phyloP scores from a whole-genome alignment of 2,329 filamentous ascomycete species.

The Curvularia sp. region DNA sequence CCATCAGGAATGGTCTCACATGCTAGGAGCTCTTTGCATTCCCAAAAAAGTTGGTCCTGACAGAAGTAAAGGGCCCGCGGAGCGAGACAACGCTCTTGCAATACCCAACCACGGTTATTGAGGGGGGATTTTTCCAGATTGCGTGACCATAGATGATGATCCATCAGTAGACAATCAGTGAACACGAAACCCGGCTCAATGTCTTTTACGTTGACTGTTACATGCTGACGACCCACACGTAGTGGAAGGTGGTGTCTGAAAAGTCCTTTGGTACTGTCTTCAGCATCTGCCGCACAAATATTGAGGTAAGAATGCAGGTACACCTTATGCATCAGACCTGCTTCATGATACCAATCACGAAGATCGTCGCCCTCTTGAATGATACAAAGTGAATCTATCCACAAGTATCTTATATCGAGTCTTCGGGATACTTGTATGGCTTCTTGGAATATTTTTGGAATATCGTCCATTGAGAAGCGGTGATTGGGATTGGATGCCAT shows the following conservation, averaged over 20 bases:
- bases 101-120: constrained; percentile 18
- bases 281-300: constrained; percentile 12
- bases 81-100: constrained; percentile 26
- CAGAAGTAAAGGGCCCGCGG: constrained; percentile 27
- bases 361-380: constrained; percentile 5
- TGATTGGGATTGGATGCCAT: background rate
- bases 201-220: background rate
- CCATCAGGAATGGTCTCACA: constrained; percentile 16
- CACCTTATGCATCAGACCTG: constrained; percentile 16
- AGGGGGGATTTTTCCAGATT: background rate
- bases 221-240: background rate
- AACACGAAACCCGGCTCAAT: background rate
- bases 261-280: constrained; percentile 12
- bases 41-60: constrained; percentile 26
- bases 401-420: constrained; percentile 26
- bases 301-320: constrained; percentile 18
- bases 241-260: constrained; percentile 5
- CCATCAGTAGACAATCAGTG: background rate
- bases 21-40: constrained; percentile 17
- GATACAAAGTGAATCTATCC: constrained; percentile 27
- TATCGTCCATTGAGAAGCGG: constrained; percentile 2
- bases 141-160: background rate
- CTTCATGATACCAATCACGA: constrained; percentile 14
- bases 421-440: constrained; percentile 19
- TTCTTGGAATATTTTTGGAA: constrained; percentile 28